Percentiles rank a stretch among this genome's conserved stretches.
Conservation (phyloP, 805 yeast species). For the Saccharomycopsis fodiens region DNA sequence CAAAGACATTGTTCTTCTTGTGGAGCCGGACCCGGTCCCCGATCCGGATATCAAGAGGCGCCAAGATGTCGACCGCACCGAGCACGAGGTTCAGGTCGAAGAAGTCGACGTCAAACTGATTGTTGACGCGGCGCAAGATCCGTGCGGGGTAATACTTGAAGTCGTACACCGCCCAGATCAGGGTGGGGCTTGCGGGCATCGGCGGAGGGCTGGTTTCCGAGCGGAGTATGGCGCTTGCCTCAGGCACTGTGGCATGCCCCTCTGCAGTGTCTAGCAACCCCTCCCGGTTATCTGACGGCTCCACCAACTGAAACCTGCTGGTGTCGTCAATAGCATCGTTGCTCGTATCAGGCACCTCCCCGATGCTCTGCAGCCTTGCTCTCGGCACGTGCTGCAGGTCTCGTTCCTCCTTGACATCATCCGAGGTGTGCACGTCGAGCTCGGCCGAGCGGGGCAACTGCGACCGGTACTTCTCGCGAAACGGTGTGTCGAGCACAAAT, state of each 20-base stretch:
- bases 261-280: too few species aligned
- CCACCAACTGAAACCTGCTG: too few species aligned
- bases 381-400: too few species aligned
- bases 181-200: too few species aligned
- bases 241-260: too few species aligned
- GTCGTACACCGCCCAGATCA: constrained; percentile 49
- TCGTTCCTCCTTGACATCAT: too few species aligned
- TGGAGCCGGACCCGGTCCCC: constrained; percentile 45
- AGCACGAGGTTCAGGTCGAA: constrained; percentile 32
- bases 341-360: not conserved
- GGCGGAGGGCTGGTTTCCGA: too few species aligned
- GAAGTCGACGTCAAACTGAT: constrained; percentile 31
- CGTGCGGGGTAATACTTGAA: constrained; percentile 46
- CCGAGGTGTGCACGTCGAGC: too few species aligned
- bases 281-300: not conserved
- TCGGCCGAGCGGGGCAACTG: too few species aligned
- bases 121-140: constrained; percentile 24
- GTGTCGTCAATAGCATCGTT: not conserved
- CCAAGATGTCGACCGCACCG: constrained; percentile 30
- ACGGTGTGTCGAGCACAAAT: constrained; percentile 19
- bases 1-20: constrained; percentile 28
- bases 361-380: too few species aligned
- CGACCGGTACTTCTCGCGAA: constrained; percentile 15
- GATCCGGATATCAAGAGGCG: constrained; percentile 44
- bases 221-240: too few species aligned